Evolutionary conservation across 2,329 filamentous ascomycete genomes (phyloP), one percentile per base, ranked within the genome.

Genomic region (Aspergillus eucalypticola): DNA sequence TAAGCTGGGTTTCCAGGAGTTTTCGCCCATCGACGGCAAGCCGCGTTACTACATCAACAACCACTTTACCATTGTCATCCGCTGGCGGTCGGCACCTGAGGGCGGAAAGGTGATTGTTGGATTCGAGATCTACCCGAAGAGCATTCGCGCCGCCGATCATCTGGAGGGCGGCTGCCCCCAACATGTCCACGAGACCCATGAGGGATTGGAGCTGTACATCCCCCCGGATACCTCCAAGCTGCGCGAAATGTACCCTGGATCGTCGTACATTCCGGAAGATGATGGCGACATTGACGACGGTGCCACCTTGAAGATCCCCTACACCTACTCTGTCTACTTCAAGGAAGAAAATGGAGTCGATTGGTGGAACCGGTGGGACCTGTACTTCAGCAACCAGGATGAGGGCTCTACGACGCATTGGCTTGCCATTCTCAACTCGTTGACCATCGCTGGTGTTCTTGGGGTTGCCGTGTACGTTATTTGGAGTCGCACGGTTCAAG

Each of bases 121-220:
- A 0, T 96, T 96, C 71, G 92, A 96, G 77, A 88, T 96, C 25
- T 96, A 95, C 70, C 87, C 91, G 21, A 96, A 94, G 81, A 96
- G 91, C 71, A 85, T 96, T 68, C 86, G 86, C 23, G 80, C 83
- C 11, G 82, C 80, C 61, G 83, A 85, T 66, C 85, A 90, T 52
- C 81, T 86, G 59, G 82, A 83, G 42, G 77, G 81, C 15, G 90
- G 90, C 15, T 90, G 92, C 68, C 90, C 91, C 1, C 78, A 80
- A 19, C 84, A 91, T 63, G 78, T 92, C 25, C 83, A 88, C 65
- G 81, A 85, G 46, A 81, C 87, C 5, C 83, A 86, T 17, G 79
- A 86, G 19, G 85, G 85, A 4, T 83, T 96, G 64, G 88, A 92
- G 71, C 81, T 96, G 7, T 84, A 85, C 67, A 85, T 92, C 64